A percentile compares a stretch with the other conserved stretches of the same genome.
phyloP scores from a whole-genome alignment of 768 basidiomycete genomes.

The Podaxis rugospora region DNA sequence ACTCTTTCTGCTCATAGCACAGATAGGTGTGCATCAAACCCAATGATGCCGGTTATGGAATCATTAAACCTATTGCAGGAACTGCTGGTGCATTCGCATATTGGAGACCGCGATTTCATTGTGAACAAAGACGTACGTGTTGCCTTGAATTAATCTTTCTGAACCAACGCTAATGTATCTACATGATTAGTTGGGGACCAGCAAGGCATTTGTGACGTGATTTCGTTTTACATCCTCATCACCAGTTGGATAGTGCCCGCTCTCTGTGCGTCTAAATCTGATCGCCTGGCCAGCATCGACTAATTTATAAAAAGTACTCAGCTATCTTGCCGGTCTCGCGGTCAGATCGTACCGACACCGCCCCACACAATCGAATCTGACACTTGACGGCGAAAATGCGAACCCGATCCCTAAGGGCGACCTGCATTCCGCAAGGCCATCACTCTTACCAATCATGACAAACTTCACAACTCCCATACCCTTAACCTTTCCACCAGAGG shows the following conservation, averaged over 20 bases:
- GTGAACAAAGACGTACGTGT: conserved; percentile 18
- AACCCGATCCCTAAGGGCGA: background rate
- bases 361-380: background rate
- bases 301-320: conserved; percentile 29
- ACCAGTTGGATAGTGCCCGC: conserved; percentile 23
- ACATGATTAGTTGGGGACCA: conserved; percentile 14
- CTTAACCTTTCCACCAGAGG: background rate
- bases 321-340: conserved; percentile 39
- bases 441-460: conserved; percentile 14
- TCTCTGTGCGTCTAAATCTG: conserved; percentile 17
- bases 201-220: conserved; percentile 18
- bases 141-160: background rate
- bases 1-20: conserved; percentile 19
- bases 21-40: conserved; percentile 12
- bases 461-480: background rate
- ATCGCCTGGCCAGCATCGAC: background rate
- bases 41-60: background rate
- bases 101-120: conserved; percentile 19
- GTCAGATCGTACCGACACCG: conserved; percentile 30
- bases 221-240: conserved; percentile 19
- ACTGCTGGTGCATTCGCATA: conserved; percentile 22
- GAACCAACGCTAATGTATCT: background rate
- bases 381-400: background rate
- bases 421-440: conserved; percentile 7
- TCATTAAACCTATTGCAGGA: conserved; percentile 3